Percentiles rank a stretch among this genome's conserved stretches.
phyloP scores from a whole-genome alignment of 192 early-diverging fungal species.

The Gryganskiella cystojenkinii region DNA sequence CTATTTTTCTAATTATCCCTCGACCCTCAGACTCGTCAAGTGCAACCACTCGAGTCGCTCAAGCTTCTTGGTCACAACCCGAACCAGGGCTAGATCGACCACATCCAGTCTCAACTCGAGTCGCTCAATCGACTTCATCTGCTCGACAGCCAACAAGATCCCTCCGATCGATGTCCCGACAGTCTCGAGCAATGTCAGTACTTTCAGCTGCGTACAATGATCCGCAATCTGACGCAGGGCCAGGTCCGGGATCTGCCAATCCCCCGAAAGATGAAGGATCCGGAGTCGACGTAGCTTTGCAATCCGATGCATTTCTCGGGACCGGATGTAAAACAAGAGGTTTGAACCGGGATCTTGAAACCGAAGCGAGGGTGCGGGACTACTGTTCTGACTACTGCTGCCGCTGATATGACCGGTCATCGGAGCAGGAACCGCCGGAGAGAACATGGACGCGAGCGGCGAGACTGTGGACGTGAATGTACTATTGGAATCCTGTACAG shows the following conservation, averaged over 20 bases:
- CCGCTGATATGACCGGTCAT: background rate
- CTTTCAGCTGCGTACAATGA: slow-evolving; percentile 13
- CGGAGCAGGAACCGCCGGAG: slow-evolving; percentile 4
- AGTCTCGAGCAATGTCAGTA: slow-evolving; percentile 24
- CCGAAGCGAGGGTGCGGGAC: background rate
- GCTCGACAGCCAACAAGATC: slow-evolving; percentile 29
- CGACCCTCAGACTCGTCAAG: slow-evolving; percentile 12
- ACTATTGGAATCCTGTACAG: slow-evolving; percentile 9
- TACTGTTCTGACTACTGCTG: slow-evolving; percentile 4
- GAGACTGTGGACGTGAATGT: slow-evolving; percentile 59
- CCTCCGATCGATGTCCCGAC: slow-evolving; percentile 27
- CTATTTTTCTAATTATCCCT: too few species aligned
- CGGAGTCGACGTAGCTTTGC: slow-evolving; percentile 1
- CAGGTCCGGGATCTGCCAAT: slow-evolving; percentile 25
- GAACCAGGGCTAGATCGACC: slow-evolving; percentile 29
- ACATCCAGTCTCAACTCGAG: slow-evolving; percentile 24
- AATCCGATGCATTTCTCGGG: slow-evolving; percentile 24
- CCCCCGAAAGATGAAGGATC: slow-evolving; percentile 5
- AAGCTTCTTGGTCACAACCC: slow-evolving; percentile 16
- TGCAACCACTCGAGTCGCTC: background rate
- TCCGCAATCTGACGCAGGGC: slow-evolving; percentile 27
- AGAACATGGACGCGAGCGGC: slow-evolving; percentile 55
- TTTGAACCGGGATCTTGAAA: slow-evolving; percentile 18
- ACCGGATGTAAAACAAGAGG: slow-evolving; percentile 17
- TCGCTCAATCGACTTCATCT: slow-evolving; percentile 20